phyloP scores from a whole-genome alignment of 2,329 filamentous ascomycete species.

The Neoascochyta sp. region DNA sequence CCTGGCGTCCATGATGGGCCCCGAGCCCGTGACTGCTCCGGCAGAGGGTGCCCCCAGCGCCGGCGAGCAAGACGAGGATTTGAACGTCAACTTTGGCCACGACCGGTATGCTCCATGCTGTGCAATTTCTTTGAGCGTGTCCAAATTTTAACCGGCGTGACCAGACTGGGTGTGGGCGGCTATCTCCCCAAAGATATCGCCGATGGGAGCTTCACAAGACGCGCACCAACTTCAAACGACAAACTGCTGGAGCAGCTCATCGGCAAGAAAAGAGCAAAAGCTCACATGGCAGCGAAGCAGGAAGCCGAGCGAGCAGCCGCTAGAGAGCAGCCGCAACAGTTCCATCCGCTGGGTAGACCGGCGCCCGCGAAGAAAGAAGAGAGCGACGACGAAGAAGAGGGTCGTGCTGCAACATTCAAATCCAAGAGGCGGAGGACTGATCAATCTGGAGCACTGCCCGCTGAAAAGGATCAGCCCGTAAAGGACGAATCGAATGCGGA shows the following conservation, averaged over 20 bases:
- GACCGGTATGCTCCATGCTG: constrained; percentile 50
- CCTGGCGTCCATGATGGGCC: constrained; percentile 55
- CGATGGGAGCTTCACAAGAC: constrained; percentile 38
- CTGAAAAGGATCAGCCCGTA: constrained; percentile 12
- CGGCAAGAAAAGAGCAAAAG: constrained; percentile 43
- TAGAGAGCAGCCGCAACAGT: constrained; percentile 18
- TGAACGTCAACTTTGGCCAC: constrained; percentile 52
- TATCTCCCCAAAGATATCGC: constrained; percentile 34
- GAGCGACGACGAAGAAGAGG: constrained; percentile 41
- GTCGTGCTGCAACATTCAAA: constrained; percentile 33
- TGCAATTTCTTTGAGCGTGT: neutral
- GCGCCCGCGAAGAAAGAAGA: constrained; percentile 21
- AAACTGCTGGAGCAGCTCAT: constrained; percentile 42
- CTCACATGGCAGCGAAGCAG: constrained; percentile 25
- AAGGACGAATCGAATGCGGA: constrained; percentile 1
- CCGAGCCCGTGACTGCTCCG: constrained; percentile 37
- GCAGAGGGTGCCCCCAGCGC: constrained; percentile 38
- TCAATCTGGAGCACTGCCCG: constrained; percentile 10
- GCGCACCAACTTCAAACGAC: constrained; percentile 41
- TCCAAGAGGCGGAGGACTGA: constrained; percentile 29
- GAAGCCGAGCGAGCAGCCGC: constrained; percentile 17
- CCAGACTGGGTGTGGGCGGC: constrained; percentile 41
- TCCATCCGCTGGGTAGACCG: constrained; percentile 19
- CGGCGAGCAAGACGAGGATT: constrained; percentile 50
- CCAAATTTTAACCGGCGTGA: neutral